Conservation (phyloP, 2,329 filamentous ascomycete genomes). For the Aspergillus sp. region DNA sequence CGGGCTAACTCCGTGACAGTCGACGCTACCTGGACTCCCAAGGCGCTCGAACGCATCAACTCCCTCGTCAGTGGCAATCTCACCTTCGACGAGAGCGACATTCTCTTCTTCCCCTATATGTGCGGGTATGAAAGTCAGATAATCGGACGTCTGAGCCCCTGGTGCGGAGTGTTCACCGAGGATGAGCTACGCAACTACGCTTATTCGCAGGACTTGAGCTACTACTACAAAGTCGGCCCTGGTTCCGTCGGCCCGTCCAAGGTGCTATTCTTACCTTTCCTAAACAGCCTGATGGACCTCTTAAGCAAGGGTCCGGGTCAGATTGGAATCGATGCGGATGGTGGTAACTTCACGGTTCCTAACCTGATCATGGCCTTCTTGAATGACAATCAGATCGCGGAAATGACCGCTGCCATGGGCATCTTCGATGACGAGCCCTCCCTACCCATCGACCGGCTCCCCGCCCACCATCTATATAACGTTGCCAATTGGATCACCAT, state of each 20-base stretch:
- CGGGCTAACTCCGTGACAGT: not conserved
- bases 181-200: conserved; percentile 65
- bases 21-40: conserved; percentile 19
- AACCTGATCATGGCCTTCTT: conserved; percentile 63
- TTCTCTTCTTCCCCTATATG: conserved; percentile 65
- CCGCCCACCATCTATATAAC: conserved; percentile 52
- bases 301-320: conserved; percentile 51
- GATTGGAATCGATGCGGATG: conserved; percentile 49
- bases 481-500: conserved; percentile 56
- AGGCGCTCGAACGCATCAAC: conserved; percentile 52
- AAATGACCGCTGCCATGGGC: conserved; percentile 61
- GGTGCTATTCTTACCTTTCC: conserved; percentile 47
- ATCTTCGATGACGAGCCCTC: conserved; percentile 60
- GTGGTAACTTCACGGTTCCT: conserved; percentile 49
- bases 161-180: conserved; percentile 63
- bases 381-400: conserved; percentile 67
- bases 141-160: conserved; percentile 61
- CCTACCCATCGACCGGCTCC: conserved; percentile 52
- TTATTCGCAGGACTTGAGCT: conserved; percentile 68
- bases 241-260: conserved; percentile 28
- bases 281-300: conserved; percentile 56
- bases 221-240: conserved; percentile 64
- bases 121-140: conserved; percentile 73
- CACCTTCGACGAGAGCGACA: conserved; percentile 55
- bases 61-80: conserved; percentile 55